These are phyloP conservation scores for Raphanus sativus DNA, from an alignment of 345 rosid species.

Conservation along the genomic window DNA sequence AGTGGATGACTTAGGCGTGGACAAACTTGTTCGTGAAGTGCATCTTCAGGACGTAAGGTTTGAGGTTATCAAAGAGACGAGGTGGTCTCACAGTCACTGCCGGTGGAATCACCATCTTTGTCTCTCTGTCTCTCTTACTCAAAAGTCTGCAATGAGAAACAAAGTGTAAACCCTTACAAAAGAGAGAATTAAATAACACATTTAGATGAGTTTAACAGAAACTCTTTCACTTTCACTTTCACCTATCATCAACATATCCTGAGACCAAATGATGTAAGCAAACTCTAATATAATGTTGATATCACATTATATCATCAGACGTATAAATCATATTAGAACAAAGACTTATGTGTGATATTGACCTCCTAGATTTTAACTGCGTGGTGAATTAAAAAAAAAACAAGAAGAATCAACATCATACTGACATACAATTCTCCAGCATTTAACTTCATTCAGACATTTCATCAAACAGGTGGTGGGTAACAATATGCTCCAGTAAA, in stretches of 20 bases:
- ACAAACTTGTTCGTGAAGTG: conserved; percentile 79
- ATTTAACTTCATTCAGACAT: conserved; percentile 24
- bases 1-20: conserved; percentile 75
- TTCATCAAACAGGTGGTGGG: conserved; percentile 22
- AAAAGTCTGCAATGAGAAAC: background rate
- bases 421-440: background rate
- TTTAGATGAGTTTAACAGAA: background rate
- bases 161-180: background rate
- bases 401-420: background rate
- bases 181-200: background rate
- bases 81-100: conserved; percentile 71
- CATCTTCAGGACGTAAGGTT: conserved; percentile 74
- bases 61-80: conserved; percentile 54
- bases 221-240: background rate
- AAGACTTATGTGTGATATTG: too few species aligned
- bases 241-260: background rate
- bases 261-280: background rate
- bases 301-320: too few species aligned
- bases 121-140: conserved; percentile 5
- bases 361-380: too few species aligned
- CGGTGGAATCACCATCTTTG: conserved; percentile 71
- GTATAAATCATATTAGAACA: too few species aligned
- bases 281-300: too few species aligned
- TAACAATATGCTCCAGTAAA: background rate
- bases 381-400: background rate